These are phyloP conservation scores for Aspergillus mulundensis DNA, from an alignment of 495 filamentous ascomycete species.

Conservation along the genomic window DNA sequence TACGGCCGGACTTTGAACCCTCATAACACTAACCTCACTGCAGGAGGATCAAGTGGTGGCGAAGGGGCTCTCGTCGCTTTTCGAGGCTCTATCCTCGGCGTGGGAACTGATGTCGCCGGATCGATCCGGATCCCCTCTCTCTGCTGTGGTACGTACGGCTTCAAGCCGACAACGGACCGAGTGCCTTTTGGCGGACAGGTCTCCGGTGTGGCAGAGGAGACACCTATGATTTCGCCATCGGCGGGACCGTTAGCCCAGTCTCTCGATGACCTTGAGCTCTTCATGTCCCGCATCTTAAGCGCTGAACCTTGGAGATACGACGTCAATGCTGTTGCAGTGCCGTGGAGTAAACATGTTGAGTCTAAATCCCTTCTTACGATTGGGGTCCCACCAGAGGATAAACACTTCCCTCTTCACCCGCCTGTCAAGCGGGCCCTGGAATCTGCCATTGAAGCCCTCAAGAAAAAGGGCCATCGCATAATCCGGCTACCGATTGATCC, in stretches of 20 bases:
- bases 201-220: constrained; percentile 40
- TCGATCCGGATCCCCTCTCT: constrained; percentile 60
- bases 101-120: constrained; percentile 64
- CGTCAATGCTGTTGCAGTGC: constrained; percentile 6
- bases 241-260: constrained; percentile 40
- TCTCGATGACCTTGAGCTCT: constrained; percentile 30
- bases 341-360: constrained; percentile 13
- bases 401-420: constrained; percentile 50
- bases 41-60: constrained; percentile 60
- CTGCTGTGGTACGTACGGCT: constrained; percentile 58
- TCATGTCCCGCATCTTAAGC: constrained; percentile 17
- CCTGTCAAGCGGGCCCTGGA: constrained; percentile 47
- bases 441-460: constrained; percentile 36
- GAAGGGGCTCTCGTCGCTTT: constrained; percentile 59
- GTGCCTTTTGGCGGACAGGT: constrained; percentile 39
- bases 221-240: constrained; percentile 33
- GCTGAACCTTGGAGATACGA: constrained; percentile 21
- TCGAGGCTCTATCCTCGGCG: constrained; percentile 55
- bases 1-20: constrained; percentile 53
- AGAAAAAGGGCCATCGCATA: constrained; percentile 39
- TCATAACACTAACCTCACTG: constrained; percentile 44
- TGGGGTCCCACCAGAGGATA: constrained; percentile 51
- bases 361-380: constrained; percentile 33
- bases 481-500: constrained; percentile 27
- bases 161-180: constrained; percentile 54